Base-by-base conservation (phyloP, 2,329 filamentous ascomycete genomes). In the Rasamsonia emersonii region DNA sequence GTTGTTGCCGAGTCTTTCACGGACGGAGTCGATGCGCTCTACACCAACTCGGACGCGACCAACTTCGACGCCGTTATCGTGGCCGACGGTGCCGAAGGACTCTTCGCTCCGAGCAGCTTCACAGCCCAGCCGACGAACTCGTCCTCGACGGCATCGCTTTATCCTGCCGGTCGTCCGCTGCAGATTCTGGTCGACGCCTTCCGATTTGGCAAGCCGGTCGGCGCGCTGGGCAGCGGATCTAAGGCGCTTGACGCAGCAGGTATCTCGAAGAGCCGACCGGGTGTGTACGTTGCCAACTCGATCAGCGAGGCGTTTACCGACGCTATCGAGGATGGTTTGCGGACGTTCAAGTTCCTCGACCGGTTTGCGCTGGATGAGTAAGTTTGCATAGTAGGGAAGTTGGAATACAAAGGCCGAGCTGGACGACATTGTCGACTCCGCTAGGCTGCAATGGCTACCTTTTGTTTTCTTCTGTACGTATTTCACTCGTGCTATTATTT, bases 141-240 rank as follows among this genome's bases (percentile, higher is more conserved):
- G 42, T 52, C 51, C 11, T 53, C 53, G 1, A 50, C 50, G 14
- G 72, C 69, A 3, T 64, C 74, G 0, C 61, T 84, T 5, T 85
- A 71, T 54, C 80, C 80, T 1, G 61, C 69, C 2, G 74, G 74
- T 1, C 67, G 78, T 1, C 81, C 80, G 0, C 54, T 68, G 2
- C 70, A 81, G 59, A 78, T 85, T 30, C 52, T 83, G 11, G 50
- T 65, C 10, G 72, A 78, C 46, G 73, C 67, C 0, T 85, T 75
- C 58, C 62, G 72, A 15, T 85, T 76, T 64, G 80, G 79, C 3
- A 86, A 86, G 65, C 76, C 81, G 0, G 61, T 85, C 15, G 78
- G 65, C 9, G 73, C 71, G 17, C 42, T 82, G 1, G 78, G 76
- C 2, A 53, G 47, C 9, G 57, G 56, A 0, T 57, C 43, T n/a